phyloP scores from a whole-genome alignment of 208 protist species.

The Trypanosoma avium region DNA sequence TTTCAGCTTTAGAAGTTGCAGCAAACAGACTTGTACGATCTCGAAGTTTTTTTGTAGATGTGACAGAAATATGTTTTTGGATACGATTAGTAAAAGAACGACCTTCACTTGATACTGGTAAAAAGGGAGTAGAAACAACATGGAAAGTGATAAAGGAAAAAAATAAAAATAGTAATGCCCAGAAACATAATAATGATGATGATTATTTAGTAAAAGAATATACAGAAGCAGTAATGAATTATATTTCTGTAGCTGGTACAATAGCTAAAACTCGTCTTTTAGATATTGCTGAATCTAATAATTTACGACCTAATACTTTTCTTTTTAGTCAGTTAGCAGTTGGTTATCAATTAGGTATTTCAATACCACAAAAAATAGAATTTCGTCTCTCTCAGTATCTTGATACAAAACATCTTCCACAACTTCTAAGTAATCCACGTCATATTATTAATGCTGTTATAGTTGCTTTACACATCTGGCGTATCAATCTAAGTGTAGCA shows the following conservation, averaged over 20 bases:
- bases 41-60: slow-evolving; percentile 26
- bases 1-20: background rate
- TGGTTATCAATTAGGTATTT: slow-evolving; percentile 29
- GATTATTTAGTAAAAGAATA: no score
- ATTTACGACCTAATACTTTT: slow-evolving; percentile 58
- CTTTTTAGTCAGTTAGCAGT: slow-evolving; percentile 51
- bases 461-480: slow-evolving; percentile 31
- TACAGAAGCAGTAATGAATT: background rate
- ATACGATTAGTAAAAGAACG: slow-evolving; percentile 12
- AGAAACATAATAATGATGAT: no score
- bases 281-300: slow-evolving; percentile 35
- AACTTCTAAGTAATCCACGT: slow-evolving; percentile 37
- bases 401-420: slow-evolving; percentile 36
- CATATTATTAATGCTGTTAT: slow-evolving; percentile 43
- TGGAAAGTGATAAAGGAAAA: background rate
- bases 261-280: slow-evolving; percentile 29
- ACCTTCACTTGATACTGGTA: background rate
- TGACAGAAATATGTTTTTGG: slow-evolving; percentile 16
- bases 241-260: slow-evolving; percentile 3
- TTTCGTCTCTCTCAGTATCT: slow-evolving; percentile 34
- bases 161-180: no score
- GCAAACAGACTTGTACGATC: slow-evolving; percentile 1
- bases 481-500: slow-evolving; percentile 7
- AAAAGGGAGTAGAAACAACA: background rate
- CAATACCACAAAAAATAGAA: background rate